phyloP scores from a whole-genome alignment of 768 basidiomycete genomes.

The Auricularia auricula-judae region DNA sequence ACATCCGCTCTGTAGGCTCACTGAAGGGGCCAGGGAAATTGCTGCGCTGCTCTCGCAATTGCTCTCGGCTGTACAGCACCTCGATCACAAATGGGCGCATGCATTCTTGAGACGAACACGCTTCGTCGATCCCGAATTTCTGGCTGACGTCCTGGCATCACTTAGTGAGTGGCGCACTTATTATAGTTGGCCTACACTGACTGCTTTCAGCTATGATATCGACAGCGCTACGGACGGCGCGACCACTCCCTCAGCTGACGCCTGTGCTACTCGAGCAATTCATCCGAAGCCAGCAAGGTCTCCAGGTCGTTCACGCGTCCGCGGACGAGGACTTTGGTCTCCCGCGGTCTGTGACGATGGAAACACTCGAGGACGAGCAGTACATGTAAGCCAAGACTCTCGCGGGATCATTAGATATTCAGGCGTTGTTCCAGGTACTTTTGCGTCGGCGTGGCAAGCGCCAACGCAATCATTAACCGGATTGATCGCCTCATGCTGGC shows the following conservation, averaged over 20 bases:
- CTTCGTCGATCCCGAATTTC: conserved; percentile 67
- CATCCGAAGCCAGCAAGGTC: conserved; percentile 38
- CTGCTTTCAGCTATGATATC: conserved; percentile 54
- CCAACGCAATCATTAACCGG: conserved; percentile 57
- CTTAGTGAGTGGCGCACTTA: conserved; percentile 38
- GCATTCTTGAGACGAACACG: conserved; percentile 68
- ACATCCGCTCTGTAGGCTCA: conserved; percentile 9
- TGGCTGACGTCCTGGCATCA: conserved; percentile 76
- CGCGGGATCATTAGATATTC: not conserved
- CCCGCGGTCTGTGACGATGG: conserved; percentile 56
- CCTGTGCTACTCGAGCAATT: conserved; percentile 54
- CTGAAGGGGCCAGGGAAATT: conserved; percentile 39
- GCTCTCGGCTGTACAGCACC: conserved; percentile 56
- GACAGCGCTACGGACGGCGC: conserved; percentile 59
- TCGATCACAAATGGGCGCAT: conserved; percentile 67
- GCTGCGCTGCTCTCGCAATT: conserved; percentile 61
- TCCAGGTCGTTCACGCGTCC: conserved; percentile 59
- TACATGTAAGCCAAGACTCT: conserved; percentile 46
- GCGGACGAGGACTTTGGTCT: conserved; percentile 67
- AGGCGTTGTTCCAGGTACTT: conserved; percentile 35
- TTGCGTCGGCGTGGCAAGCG: conserved; percentile 61
- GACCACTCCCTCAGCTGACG: conserved; percentile 75
- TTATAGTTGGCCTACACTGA: not conserved
- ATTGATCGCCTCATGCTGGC: conserved; percentile 73
- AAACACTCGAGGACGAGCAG: conserved; percentile 66